Evolutionary conservation across 176 grass and related monocot genomes (phyloP).

Genomic region (Elymus sibiricus): DNA sequence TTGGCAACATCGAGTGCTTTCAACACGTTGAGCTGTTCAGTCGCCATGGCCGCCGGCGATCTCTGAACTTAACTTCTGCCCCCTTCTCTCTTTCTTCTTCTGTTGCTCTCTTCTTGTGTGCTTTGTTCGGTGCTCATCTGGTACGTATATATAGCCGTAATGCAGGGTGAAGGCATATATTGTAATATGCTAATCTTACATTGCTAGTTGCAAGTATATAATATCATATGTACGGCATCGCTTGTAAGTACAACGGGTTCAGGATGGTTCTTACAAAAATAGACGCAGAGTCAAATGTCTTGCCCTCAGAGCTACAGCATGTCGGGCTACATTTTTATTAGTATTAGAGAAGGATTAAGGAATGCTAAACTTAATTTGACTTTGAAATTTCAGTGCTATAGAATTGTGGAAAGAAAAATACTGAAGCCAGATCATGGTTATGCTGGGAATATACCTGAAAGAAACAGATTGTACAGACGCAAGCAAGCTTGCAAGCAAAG

Average conservation of each 20-base stretch:
- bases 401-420: background rate
- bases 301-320: background rate
- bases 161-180: too few relatives aligned
- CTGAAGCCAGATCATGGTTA: background rate
- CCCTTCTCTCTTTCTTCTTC: background rate
- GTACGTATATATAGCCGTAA: background rate
- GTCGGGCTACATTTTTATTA: background rate
- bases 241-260: too few relatives aligned
- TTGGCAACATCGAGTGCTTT: constrained; percentile 52
- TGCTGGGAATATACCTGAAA: background rate
- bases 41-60: constrained; percentile 29
- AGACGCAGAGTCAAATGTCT: background rate
- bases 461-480: background rate
- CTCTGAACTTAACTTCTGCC: background rate
- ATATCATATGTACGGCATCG: background rate
- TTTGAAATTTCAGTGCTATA: background rate
- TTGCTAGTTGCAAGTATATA: background rate
- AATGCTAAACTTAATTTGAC: too few relatives aligned
- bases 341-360: background rate
- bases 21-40: constrained; percentile 56
- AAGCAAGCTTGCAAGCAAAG: background rate
- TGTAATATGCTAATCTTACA: too few relatives aligned
- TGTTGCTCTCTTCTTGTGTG: too few relatives aligned
- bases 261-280: too few relatives aligned
- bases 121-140: background rate